phyloP scores from a whole-genome alignment of 2,329 filamentous ascomycete genomes.

The Claviceps fusiformis region DNA sequence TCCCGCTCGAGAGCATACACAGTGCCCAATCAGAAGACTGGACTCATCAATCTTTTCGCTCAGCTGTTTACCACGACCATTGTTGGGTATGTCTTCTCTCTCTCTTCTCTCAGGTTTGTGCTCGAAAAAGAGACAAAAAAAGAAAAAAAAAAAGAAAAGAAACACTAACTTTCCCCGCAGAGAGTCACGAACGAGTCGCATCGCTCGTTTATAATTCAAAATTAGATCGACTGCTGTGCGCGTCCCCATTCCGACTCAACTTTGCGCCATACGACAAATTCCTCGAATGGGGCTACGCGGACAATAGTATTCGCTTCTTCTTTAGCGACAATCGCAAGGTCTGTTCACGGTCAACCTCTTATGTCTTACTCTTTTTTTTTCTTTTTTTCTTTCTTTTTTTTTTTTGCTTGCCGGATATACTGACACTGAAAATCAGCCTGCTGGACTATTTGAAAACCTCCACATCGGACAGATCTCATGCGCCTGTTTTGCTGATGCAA shows the following conservation, averaged over 20 bases:
- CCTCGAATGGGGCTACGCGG: constrained; percentile 90
- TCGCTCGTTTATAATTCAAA: constrained; percentile 68
- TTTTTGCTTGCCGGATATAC: constrained; percentile 6
- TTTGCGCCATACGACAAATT: constrained; percentile 87
- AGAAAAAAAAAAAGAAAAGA: not conserved
- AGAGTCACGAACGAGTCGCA: constrained; percentile 65
- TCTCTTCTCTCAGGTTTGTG: too few species aligned
- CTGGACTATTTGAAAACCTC: constrained; percentile 85
- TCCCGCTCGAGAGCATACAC: constrained; percentile 55
- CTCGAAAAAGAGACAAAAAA: too few species aligned
- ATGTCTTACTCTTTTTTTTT: too few species aligned
- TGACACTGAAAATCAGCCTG: constrained; percentile 30
- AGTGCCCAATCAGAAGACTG: constrained; percentile 52
- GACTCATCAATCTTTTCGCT: constrained; percentile 68
- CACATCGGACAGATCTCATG: constrained; percentile 83
- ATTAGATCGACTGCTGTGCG: constrained; percentile 69
- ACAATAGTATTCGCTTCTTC: constrained; percentile 87
- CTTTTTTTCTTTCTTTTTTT: not conserved
- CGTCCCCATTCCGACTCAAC: constrained; percentile 73
- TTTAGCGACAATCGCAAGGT: constrained; percentile 68
- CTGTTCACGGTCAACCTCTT: too few species aligned
- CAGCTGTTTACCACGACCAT: constrained; percentile 62
- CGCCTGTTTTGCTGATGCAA: constrained; percentile 75
- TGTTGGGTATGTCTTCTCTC: constrained; percentile 40
- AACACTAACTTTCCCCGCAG: constrained; percentile 15